Base-by-base conservation (phyloP, 2,329 filamentous ascomycete species). In the Nigrospora osmanthi region DNA sequence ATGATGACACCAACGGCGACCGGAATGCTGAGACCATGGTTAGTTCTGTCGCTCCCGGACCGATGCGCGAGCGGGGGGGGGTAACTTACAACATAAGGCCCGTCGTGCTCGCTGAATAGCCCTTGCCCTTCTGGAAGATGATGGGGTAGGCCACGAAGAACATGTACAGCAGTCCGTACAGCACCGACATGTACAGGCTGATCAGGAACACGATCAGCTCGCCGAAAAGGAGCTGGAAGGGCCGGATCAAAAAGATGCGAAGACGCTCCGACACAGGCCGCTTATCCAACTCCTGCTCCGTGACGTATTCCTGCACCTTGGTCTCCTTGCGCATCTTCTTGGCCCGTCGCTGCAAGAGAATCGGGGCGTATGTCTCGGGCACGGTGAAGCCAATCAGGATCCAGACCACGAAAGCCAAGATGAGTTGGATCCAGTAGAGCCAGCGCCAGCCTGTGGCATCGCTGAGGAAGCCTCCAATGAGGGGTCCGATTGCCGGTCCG, bases 191-290 rank as follows among this genome's bases (percentile, higher is more conserved):
- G 71, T 94, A 95, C 2, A 94, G 52, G 1, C 83, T 81, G 55
- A 95, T 84, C 56, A 93, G 79, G 53, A 95, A 78, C 40, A 95
- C 87, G 57, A 95, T 95, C 35, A 86, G 80, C 63, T 95, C 89
- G 49, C 76, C 68, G 63, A 93, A 91, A 32, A 95, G 78, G 2
- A 95, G 79, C 68, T 93, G 87, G 68, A 95, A 87, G 1, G 89
- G 89, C 5, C 89, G 80, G 50, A 93, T 59, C 35, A 95, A 69
- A 72, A 93, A 91, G 54, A 93, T 74, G 17, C 71, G 68, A 28
- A 94, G 67, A 40, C 83, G 78, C 59, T 93, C 83, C 4, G 68
- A 63, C 44, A 93, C 62, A 3, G 87, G 80, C 0, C 85, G 78
- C 38, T 76, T 65, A 57, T 94, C 87, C 36, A 95, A 76, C 44